Evolutionary conservation across 2,329 filamentous ascomycete species (phyloP).

Genomic region (Monosporascus sp.): DNA sequence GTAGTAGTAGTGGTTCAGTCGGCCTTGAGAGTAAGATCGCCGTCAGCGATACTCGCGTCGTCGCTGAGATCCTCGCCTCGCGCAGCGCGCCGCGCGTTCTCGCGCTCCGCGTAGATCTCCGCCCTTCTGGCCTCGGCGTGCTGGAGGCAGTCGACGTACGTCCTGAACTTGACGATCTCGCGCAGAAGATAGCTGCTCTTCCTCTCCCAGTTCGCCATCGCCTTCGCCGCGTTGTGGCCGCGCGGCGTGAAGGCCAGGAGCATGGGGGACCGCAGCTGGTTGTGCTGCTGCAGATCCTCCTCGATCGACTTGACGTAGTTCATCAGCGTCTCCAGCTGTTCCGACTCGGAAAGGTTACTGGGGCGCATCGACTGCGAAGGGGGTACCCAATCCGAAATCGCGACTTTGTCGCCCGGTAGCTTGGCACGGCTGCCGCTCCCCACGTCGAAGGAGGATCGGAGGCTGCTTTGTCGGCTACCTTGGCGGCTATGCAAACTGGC

Average conservation of each 20-base stretch:
- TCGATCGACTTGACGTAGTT: constrained; percentile 83
- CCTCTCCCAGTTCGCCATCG: constrained; percentile 95
- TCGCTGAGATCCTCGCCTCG: constrained; percentile 40
- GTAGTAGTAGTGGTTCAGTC: background rate
- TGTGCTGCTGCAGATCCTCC: constrained; percentile 78
- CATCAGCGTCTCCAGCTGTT: constrained; percentile 71
- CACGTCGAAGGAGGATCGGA: constrained; percentile 60
- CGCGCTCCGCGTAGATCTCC: constrained; percentile 63
- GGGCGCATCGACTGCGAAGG: constrained; percentile 88
- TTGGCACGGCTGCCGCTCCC: constrained; percentile 54
- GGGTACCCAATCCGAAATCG: constrained; percentile 83
- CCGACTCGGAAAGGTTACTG: constrained; percentile 69
- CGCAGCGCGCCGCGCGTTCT: constrained; percentile 44
- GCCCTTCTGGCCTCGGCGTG: constrained; percentile 65
- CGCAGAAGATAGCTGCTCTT: constrained; percentile 87
- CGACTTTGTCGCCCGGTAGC: constrained; percentile 77
- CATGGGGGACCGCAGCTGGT: constrained; percentile 82
- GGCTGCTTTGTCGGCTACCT: constrained; percentile 34
- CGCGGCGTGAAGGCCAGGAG: constrained; percentile 82
- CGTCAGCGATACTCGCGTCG: constrained; percentile 16
- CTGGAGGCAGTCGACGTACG: constrained; percentile 82
- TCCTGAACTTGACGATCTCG: constrained; percentile 95
- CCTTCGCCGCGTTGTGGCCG: constrained; percentile 72
- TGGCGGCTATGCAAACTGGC: constrained; percentile 44
- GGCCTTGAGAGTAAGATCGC: background rate